Conservation (phyloP, 2,329 filamentous ascomycete genomes). For the Colletotrichum musicola region DNA sequence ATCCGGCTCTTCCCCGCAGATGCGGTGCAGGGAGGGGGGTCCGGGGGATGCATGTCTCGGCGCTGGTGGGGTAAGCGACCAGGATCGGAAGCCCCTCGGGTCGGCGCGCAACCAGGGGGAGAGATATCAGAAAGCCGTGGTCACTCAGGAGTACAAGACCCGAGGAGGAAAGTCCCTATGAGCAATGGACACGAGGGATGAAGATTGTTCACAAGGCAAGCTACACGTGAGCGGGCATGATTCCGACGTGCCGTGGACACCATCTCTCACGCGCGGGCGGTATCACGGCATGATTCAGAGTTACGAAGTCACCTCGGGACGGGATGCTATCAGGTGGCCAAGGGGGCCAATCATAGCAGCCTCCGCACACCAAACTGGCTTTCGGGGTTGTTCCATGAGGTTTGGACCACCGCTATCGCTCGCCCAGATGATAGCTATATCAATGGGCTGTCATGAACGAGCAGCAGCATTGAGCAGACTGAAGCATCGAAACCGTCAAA, state of each 20-base stretch:
- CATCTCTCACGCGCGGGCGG: conserved; percentile 1
- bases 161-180: background rate
- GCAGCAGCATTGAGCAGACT: background rate
- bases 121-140: conserved; percentile 5
- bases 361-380: background rate
- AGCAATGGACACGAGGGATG: background rate
- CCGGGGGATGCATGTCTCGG: conserved; percentile 13
- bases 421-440: conserved; percentile 1
- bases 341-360: background rate
- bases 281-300: conserved; percentile 11
- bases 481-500: too few relatives aligned
- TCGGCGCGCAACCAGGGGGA: background rate
- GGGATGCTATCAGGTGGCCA: background rate
- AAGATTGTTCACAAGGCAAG: background rate
- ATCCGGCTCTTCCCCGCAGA: conserved; percentile 10
- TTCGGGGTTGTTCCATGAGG: background rate
- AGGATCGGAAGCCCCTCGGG: conserved; percentile 9
- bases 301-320: conserved; percentile 6
- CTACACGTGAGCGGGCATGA: background rate
- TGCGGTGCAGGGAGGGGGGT: background rate
- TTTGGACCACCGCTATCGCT: background rate
- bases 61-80: background rate
- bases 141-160: background rate
- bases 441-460: background rate
- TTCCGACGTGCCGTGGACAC: background rate